These are phyloP conservation scores for Colletotrichum plurivorum DNA, from an alignment of 2,329 filamentous ascomycete genomes.

Conservation along the genomic window DNA sequence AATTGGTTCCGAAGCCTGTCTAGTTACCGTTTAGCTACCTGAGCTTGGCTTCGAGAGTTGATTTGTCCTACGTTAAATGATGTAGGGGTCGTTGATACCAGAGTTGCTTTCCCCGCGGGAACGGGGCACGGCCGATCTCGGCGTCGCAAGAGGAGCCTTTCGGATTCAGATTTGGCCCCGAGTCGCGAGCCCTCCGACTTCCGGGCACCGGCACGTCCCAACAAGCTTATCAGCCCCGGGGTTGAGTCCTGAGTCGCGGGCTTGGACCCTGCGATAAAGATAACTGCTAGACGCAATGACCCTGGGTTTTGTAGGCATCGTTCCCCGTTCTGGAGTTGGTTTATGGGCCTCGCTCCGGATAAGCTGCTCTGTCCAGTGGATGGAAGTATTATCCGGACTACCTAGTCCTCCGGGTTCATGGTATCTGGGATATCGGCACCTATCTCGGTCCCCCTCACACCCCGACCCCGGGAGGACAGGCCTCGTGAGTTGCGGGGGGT, in stretches of 20 bases:
- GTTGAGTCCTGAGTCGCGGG: constrained; percentile 7
- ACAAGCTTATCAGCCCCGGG: constrained; percentile 22
- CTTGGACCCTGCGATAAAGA: constrained; percentile 24
- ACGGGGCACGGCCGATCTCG: constrained; percentile 30
- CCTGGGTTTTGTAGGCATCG: constrained; percentile 15
- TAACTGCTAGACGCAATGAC: not conserved
- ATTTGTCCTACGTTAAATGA: constrained; percentile 26
- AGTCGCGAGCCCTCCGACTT: not conserved
- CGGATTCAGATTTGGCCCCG: constrained; percentile 28
- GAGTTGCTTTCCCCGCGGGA: constrained; percentile 29
- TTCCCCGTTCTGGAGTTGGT: constrained; percentile 8
- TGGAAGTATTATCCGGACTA: not conserved
- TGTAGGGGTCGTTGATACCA: constrained; percentile 8
- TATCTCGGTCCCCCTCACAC: not conserved
- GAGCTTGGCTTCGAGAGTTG: constrained; percentile 12
- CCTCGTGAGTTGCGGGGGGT: constrained; percentile 15
- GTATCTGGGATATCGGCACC: constrained; percentile 5
- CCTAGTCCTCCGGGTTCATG: constrained; percentile 8
- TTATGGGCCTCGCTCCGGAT: constrained; percentile 19
- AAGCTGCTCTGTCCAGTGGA: constrained; percentile 4
- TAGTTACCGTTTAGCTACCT: not conserved
- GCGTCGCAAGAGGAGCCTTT: constrained; percentile 7
- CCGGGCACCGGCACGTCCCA: not conserved
- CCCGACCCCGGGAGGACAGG: constrained; percentile 27
- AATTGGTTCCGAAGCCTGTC: not conserved